Evolutionary conservation across 345 rosid genomes (phyloP), one percentile per base, ranked within the genome.

Genomic region (Aquilaria sinensis): DNA sequence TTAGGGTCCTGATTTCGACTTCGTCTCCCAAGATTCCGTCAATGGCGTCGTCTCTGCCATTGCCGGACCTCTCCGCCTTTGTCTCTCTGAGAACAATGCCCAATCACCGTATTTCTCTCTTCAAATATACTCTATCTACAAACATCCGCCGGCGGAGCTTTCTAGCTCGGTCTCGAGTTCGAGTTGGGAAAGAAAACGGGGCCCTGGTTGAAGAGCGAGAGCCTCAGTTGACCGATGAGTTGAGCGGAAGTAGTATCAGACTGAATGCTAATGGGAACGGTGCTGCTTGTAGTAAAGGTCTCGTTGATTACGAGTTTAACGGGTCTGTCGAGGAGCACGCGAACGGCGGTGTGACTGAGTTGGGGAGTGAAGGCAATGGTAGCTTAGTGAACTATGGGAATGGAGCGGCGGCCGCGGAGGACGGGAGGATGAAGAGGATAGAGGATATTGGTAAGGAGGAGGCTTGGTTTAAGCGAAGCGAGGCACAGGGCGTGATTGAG

Each of bases 401-500:
- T 32, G 81, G 78, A 31, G 64, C 64, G 58, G 67, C 62, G 48
- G 73, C 61, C 50, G 49, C 32, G 47, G 56, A 93, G 73, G 90
- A 76, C 63, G 80, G 68, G 53, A 83, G 97, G 88, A 79, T 83
- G 80, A 90, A 76, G 85, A 83, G 96, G 67, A 82, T 94, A 11
- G 99, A 94, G 72, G 95, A 90, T 67, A 88, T 94, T 32, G 99
- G 99, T 65, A 85, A 86, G 74, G 99, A 94, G 58, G 96, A 88
- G 13, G 96, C 95, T 34, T 94, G 99, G 99, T 94, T 94, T 77
- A 90, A 85, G 75, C 68, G 64, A 16, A 77, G 34, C 10, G 43
- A 37, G 43, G 71, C 73, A 15, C 77, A 70, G 37, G 73, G 73
- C 37, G 72, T 74, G 67, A 76, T 72, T 45, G 86, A 89, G 96